Evolutionary conservation across 495 filamentous ascomycete genomes (phyloP), one percentile per base, ranked within the genome.

Genomic region (Patellaria atrata): DNA sequence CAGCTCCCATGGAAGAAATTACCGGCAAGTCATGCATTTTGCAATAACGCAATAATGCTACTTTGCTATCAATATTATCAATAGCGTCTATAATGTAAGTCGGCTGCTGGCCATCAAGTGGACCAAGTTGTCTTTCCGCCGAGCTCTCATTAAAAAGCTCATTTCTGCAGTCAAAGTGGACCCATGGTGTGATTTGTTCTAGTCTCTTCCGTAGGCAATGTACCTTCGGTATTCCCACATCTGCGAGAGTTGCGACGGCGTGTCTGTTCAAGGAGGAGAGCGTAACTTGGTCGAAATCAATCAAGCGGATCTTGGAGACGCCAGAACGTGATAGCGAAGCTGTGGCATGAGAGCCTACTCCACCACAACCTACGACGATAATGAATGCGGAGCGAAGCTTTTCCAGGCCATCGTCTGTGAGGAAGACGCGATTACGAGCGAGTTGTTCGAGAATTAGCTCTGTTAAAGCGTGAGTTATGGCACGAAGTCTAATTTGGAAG

Each of bases 241-340:
- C 89, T 20, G 79, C 81, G 8, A 96, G 66, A 11, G 85, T 94
- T 10, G 89, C 89, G 0, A 99, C 75, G 3, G 89, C 86, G 54
- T 99, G 89, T 29, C 89, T 68, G 56, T 99, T 99, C 27, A 99
- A 61, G 2, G 80, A 87, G 30, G 81, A 89, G 2, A 99, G 66
- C 0, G 84, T 86, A 17, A 94, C 91, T 65, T 99, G 89, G 58
- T 99, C 89, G 52, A 99, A 99, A 54, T 99, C 89, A 44, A 99
- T 77, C 17, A 99, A 70, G 1, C 91, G 79, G 33, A 99, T 70
- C 35, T 73, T 75, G 20, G 76, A 71, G 13, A 92, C 83, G 14
- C 89, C 91, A 0, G 85, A 94, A 16, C 89, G 79, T 5, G 86
- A 73, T 11, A 99, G 70, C 13, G 91, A 79, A 3, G 83, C 75